phyloP scores from a whole-genome alignment of 2,329 filamentous ascomycete genomes.

The Lasiodiplodia sp. region DNA sequence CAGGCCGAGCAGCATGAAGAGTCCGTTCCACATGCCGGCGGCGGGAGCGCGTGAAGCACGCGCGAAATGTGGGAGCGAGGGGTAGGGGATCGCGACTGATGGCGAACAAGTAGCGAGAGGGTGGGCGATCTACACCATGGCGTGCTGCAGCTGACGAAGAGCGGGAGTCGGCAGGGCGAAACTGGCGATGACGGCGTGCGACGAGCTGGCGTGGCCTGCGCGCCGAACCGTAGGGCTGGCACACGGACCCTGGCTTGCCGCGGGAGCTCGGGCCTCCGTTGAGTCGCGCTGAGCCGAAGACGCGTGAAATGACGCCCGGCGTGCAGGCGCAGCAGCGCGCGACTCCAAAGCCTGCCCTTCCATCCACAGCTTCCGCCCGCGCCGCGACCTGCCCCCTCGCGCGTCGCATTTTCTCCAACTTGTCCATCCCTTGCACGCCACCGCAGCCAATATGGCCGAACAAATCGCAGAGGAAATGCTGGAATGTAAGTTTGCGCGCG shows the following conservation, averaged over 20 bases:
- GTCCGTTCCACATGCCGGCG: slow-evolving; percentile 64
- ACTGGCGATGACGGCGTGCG: slow-evolving; percentile 23
- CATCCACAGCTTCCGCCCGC: slow-evolving; percentile 25
- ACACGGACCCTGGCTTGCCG: slow-evolving; percentile 1
- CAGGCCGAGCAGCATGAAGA: slow-evolving; percentile 70
- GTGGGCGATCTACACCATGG: slow-evolving; percentile 11
- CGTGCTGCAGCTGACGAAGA: neutral
- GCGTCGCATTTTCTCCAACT: neutral
- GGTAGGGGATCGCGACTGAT: slow-evolving; percentile 3
- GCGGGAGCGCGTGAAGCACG: slow-evolving; percentile 19
- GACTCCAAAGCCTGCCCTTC: slow-evolving; percentile 4
- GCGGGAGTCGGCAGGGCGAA: slow-evolving; percentile 16
- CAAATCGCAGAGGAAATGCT: slow-evolving; percentile 36
- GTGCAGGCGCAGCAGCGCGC: slow-evolving; percentile 15
- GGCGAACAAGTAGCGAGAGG: neutral
- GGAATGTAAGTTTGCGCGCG: slow-evolving; percentile 40
- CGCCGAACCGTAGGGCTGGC: slow-evolving; percentile 18
- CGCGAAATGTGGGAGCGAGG: neutral
- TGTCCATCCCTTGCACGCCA: neutral
- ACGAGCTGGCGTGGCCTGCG: slow-evolving; percentile 21
- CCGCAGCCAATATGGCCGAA: slow-evolving; percentile 11
- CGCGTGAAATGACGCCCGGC: slow-evolving; percentile 1
- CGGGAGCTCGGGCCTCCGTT: slow-evolving; percentile 3
- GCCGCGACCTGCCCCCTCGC: slow-evolving; percentile 1
- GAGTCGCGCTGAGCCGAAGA: slow-evolving; percentile 5